These are phyloP conservation scores for Alternaria postmessia DNA, from an alignment of 2,329 filamentous ascomycete genomes.

Conservation along the genomic window DNA sequence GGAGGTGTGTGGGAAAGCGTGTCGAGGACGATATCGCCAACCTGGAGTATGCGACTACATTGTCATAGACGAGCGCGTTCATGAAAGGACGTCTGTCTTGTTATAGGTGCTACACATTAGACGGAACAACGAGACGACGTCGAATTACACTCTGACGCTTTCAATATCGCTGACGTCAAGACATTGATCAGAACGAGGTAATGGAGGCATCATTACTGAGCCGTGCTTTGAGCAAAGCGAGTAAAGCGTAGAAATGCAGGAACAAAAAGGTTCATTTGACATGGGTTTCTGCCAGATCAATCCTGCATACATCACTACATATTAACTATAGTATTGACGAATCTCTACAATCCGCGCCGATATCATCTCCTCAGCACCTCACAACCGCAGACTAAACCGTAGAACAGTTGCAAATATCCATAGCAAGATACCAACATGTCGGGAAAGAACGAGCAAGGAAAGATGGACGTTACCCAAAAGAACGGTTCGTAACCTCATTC, in stretches of 20 bases:
- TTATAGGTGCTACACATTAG: not conserved
- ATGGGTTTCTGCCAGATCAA: not conserved
- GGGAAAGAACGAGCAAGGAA: constrained; percentile 30
- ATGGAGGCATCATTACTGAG: constrained; percentile 23
- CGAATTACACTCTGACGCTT: constrained; percentile 1
- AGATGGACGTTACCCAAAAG: constrained; percentile 38
- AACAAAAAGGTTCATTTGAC: not conserved
- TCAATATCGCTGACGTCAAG: constrained; percentile 19
- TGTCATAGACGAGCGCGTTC: not conserved
- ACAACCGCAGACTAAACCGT: not conserved
- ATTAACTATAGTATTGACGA: not conserved
- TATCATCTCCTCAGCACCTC: not conserved
- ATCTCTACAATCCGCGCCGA: not conserved
- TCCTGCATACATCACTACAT: not conserved
- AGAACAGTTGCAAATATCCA: constrained; percentile 17
- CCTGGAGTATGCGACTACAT: not conserved
- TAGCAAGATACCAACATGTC: constrained; percentile 18
- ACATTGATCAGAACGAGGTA: constrained; percentile 5
- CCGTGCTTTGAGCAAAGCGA: constrained; percentile 1
- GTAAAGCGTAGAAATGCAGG: not conserved
- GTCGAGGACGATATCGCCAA: not conserved
- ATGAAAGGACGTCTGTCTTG: not conserved
- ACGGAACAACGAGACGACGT: not conserved
- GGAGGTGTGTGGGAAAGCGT: not conserved
- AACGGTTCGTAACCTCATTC: constrained; percentile 25